Evolutionary conservation across 371 early-diverging fungal species (phyloP).

Genomic region (Smittium mucronatum): DNA sequence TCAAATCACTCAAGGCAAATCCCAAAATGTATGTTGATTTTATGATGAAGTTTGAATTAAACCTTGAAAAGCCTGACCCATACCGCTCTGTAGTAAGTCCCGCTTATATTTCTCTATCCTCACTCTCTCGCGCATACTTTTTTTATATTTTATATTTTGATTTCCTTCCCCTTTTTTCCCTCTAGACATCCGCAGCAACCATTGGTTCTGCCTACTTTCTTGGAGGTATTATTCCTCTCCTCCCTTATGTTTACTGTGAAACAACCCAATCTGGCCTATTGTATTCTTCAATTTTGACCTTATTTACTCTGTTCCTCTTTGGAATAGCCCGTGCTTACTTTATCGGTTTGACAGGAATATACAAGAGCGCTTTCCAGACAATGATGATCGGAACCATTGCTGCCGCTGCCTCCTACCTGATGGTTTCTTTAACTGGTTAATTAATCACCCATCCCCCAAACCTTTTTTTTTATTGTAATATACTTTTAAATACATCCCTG

Average conservation of each 20-base stretch:
- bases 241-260: slow-evolving; percentile 48
- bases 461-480: too few species aligned
- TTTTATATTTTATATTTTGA: too few species aligned
- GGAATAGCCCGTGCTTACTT: slow-evolving; percentile 46
- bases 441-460: too few species aligned
- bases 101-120: too few species aligned
- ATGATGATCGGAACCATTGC: slow-evolving; percentile 49
- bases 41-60: slow-evolving; percentile 64
- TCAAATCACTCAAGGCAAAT: slow-evolving; percentile 39
- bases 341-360: slow-evolving; percentile 37
- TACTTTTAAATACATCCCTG: too few species aligned
- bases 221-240: slow-evolving; percentile 53
- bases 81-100: slow-evolving; percentile 13
- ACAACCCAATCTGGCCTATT: slow-evolving; percentile 36
- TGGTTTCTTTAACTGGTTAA: slow-evolving; percentile 9
- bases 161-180: too few species aligned
- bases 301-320: slow-evolving; percentile 44
- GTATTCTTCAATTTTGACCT: slow-evolving; percentile 43
- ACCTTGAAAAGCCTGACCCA: slow-evolving; percentile 41
- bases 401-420: slow-evolving; percentile 40
- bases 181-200: slow-evolving; percentile 38
- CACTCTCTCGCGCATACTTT: too few species aligned
- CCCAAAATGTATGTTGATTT: slow-evolving; percentile 54
- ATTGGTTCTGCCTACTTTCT: slow-evolving; percentile 54
- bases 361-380: slow-evolving; percentile 43